phyloP scores from a whole-genome alignment of 31 red algal species.

The Bonnemaisonia californica region DNA sequence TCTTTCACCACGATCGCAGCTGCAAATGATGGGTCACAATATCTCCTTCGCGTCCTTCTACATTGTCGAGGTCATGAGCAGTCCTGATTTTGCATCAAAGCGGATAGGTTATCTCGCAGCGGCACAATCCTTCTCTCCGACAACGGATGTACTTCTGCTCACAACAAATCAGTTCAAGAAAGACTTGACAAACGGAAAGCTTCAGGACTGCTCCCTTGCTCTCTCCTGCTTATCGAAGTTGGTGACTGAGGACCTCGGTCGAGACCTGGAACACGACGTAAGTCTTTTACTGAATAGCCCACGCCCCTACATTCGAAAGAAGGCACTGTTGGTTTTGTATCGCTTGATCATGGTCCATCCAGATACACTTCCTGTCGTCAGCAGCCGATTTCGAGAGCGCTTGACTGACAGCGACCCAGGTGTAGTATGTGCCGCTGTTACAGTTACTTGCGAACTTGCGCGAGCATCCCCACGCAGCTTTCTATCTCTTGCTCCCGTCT shows the following conservation, averaged over 20 bases:
- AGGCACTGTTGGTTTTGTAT: slow-evolving; percentile 86
- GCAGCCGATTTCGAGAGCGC: slow-evolving; percentile 74
- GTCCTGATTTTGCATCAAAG: slow-evolving; percentile 88
- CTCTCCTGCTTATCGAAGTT: slow-evolving; percentile 89
- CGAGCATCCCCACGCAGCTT: slow-evolving; percentile 79
- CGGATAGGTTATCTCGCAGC: slow-evolving; percentile 97
- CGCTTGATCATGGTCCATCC: slow-evolving; percentile 85
- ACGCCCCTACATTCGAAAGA: slow-evolving; percentile 95
- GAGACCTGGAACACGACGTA: slow-evolving; percentile 88
- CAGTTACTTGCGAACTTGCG: slow-evolving; percentile 87
- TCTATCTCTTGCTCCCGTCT: slow-evolving; percentile 66
- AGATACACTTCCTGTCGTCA: slow-evolving; percentile 75
- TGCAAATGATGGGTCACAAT: slow-evolving; percentile 92
- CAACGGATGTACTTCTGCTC: slow-evolving; percentile 90
- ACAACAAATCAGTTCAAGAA: slow-evolving; percentile 98
- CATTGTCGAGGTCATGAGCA: slow-evolving; percentile 92
- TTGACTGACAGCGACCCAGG: slow-evolving; percentile 83
- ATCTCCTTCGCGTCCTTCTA: slow-evolving; percentile 81
- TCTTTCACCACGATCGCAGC: slow-evolving; percentile 21
- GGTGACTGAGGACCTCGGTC: slow-evolving; percentile 81
- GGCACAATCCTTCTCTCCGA: slow-evolving; percentile 82
- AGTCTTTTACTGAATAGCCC: slow-evolving; percentile 80
- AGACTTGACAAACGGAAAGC: slow-evolving; percentile 86
- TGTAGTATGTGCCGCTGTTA: slow-evolving; percentile 94
- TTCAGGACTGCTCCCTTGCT: slow-evolving; percentile 86